Evolutionary conservation across 257 asterid species (phyloP), one percentile per base, ranked within the genome.

Genomic region (Penstemon eatonii): DNA sequence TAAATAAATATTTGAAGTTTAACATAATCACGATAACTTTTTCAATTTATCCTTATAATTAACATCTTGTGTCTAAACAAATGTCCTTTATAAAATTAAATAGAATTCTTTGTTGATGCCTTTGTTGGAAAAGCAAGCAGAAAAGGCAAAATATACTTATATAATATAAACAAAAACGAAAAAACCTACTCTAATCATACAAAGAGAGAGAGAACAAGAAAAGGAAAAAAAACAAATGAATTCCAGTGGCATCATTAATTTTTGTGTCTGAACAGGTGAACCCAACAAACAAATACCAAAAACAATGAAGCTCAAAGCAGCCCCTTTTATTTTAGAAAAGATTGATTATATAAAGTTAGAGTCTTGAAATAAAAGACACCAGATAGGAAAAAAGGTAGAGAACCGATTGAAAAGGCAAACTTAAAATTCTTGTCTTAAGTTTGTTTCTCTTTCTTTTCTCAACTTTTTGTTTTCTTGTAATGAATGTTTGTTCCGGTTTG

Each of bases 91-190:
- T 58, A 7, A 15, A 15, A 39, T 58, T 42, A 33, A 38, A 25
- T 53, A 11, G 50, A 68, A 49, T 60, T 63, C 59, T 47, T 71
- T 44, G 8, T 43, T 40, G 13, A 63, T 65, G 73, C 49, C 12
- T 68, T 78, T 63, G 46, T 80, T 74, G 68, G 73, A 69, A 78
- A 83, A 80, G 80, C 75, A 74, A 80, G 47, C 47, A 60, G 70
- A 55, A 57, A 63, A 68, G 63, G 76, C 66, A 42, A 67, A 54
- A 52, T 11, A 42, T 56, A 50, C 60, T 6, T 15, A 55, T 55
- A 39, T 15, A 5, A 40, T 47, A 66, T 47, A 68, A 45, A 57
- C 65, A 77, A 60, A 61, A 81, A 66, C 79, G 65, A 56, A 37
- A 61, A 76, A 71, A 70, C 76, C 81, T 72, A 65, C 78, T 66